Evolutionary conservation across 495 filamentous ascomycete species (phyloP), one percentile per base, ranked within the genome.

Genomic region (Hypomontagnella monticulosa): DNA sequence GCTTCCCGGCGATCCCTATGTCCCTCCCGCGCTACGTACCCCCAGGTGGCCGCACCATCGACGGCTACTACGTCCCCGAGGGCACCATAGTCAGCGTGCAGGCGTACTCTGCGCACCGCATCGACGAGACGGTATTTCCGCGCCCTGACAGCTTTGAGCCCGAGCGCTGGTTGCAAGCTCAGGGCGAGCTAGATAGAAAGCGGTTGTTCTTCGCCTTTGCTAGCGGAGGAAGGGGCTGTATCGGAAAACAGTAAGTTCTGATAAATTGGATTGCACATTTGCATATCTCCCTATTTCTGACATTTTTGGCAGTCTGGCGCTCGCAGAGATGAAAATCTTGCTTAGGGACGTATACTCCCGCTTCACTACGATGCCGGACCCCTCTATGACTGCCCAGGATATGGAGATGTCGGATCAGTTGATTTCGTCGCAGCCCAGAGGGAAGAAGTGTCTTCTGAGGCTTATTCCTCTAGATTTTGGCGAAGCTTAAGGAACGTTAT

Each of bases 301-400:
- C n/a, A n/a, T n/a, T n/a, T n/a, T n/a, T n/a, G n/a, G 47, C 59
- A 89, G 87, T 69, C 77, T 90, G 36, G 87, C 86, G 0, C 79
- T 87, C n/a, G 81, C 83, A 30, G 87, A 90, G 69, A 89, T 90
- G 86, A 89, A 87, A 73, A 77, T 79, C 8, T 70, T 89, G 33
- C 76, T 90, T 14, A 73, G 73, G 16, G 84, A 82, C 38, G 78
- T 88, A 3, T 90, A 90, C 69, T 82, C 82, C 4, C 75, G 71
- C 3, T 89, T 83, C 48, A 77, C 72, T 11, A 88, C 87, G 1
- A 66, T 75, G 0, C 80, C 85, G 4, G 82, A 86, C 6, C 57
- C 63, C 3, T 75, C 81, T 34, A 88, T 87, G 85, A 71, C 51
- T 18, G 78, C 69, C 11, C 74, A 71, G 18, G 83, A 83, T 68